A percentile compares a stretch with the other conserved stretches of the same genome.
These are phyloP conservation scores for Phytophthora pinifolia DNA, from an alignment of 352 stramenopile genomes.

Conservation along the genomic window DNA sequence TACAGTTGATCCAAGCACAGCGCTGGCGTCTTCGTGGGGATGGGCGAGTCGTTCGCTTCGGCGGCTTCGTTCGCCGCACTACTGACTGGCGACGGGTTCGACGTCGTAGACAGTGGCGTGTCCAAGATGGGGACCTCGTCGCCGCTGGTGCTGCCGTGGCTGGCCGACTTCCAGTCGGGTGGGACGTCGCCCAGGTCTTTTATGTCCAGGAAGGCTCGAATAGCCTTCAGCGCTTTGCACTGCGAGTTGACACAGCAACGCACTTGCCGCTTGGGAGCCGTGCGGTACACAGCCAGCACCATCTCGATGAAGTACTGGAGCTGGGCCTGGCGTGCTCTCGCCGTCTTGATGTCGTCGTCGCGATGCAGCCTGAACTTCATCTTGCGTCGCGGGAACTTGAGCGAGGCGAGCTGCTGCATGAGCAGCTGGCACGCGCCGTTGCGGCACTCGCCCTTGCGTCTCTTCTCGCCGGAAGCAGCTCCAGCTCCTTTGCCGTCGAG, in stretches of 20 bases:
- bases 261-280: constrained; percentile 44
- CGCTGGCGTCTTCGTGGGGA: constrained; percentile 22
- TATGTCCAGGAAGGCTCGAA: constrained; percentile 56
- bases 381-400: constrained; percentile 63
- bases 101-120: constrained; percentile 16
- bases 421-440: constrained; percentile 49
- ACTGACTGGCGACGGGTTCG: constrained; percentile 2
- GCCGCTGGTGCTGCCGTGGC: constrained; percentile 14
- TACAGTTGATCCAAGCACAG: constrained; percentile 52
- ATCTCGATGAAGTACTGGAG: constrained; percentile 60
- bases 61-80: constrained; percentile 7
- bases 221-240: constrained; percentile 42
- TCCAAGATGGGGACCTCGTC: constrained; percentile 29
- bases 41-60: constrained; percentile 23
- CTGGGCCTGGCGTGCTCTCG: constrained; percentile 34
- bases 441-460: constrained; percentile 26
- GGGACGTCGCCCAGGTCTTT: constrained; percentile 24
- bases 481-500: constrained; percentile 5
- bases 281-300: constrained; percentile 52
- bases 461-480: constrained; percentile 9
- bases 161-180: constrained; percentile 24
- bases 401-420: constrained; percentile 28
- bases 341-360: constrained; percentile 33
- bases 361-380: constrained; percentile 27
- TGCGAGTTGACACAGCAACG: constrained; percentile 59